These are phyloP conservation scores for Ganoderma boninense DNA, from an alignment of 1,284 basidiomycete species.

Conservation along the genomic window DNA sequence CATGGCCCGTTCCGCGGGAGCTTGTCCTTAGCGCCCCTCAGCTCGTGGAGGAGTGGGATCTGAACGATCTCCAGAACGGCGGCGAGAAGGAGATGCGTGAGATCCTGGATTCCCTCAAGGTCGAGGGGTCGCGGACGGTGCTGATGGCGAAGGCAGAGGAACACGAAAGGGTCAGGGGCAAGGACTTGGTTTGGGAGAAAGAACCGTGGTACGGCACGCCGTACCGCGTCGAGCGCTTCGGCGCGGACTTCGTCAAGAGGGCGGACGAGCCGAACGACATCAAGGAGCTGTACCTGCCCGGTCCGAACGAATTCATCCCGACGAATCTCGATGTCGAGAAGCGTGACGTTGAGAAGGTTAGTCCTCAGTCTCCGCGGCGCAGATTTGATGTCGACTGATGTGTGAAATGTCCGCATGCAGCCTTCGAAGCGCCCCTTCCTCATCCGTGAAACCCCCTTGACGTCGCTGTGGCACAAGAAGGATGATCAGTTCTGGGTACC, in stretches of 20 bases:
- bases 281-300: conserved; percentile 80
- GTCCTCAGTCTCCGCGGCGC: not conserved
- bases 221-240: conserved; percentile 77
- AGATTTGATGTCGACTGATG: not conserved
- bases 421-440: conserved; percentile 80
- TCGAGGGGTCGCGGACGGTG: conserved; percentile 75
- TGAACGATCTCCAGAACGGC: conserved; percentile 44
- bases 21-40: conserved; percentile 80
- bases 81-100: conserved; percentile 68
- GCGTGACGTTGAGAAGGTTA: conserved; percentile 67
- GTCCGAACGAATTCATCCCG: conserved; percentile 91
- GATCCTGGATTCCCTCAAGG: conserved; percentile 68
- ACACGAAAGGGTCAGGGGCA: conserved; percentile 60
- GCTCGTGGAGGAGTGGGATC: conserved; percentile 83
- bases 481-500: conserved; percentile 97
- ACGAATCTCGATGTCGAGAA: conserved; percentile 87
- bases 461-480: conserved; percentile 93
- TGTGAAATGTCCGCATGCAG: conserved; percentile 46
- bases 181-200: conserved; percentile 62
- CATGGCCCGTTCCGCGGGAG: conserved; percentile 84
- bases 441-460: conserved; percentile 75
- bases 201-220: conserved; percentile 91
- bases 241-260: conserved; percentile 68
- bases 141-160: conserved; percentile 82
- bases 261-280: conserved; percentile 71